Base-by-base conservation (phyloP, 2,329 filamentous ascomycete genomes). In the Hymenoscyphus infarciens region DNA sequence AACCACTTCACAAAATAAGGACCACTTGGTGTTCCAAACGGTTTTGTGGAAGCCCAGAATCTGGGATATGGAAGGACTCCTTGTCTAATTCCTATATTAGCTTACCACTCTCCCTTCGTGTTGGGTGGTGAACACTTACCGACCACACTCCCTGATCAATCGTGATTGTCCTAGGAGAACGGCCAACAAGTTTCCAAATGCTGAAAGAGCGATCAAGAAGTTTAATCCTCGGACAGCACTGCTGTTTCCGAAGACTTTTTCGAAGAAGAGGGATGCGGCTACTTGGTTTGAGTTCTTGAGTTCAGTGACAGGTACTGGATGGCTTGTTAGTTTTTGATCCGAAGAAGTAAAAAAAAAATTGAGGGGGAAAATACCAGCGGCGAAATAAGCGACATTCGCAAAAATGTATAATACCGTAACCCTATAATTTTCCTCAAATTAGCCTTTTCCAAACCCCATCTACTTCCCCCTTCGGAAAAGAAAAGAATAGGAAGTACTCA, bases 1-100 rank as follows among this genome's bases (percentile, higher is more conserved):
- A 68, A 68, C 82, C 83, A 88, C 69, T 85, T 84, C 3, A 87
- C 66, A 1, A 80, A 59, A 64, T 87, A 87, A 0, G 85, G 84
- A 0, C 83, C 85, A 0, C 87, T 68, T 0, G 86, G 85, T 0
- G 86, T 89, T 1, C 85, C 85, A 62, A 88, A 87, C 0, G 86
- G 86, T 61, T 78, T 79, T 0, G 85, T 88, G 0, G 82, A 85
- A 0, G 83, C 84, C 85, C 86, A 89, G 64, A 88, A 83, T 1
- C 74, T 73, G 1, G 85, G 79, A n/a, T 74, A 87, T 0, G 85
- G 85, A 1, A 88, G 76, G 0, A 87, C 83, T 6, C 85, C 85
- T 75, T 87, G 84, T 63, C 82, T 82, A 31, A n/a, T 38, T 63
- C 27, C 39, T 45, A 61, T 42, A 27, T 31, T 19, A 2, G 11